Percentiles rank a stretch among this genome's conserved stretches.
These are phyloP conservation scores for Didymella pinodella DNA, from an alignment of 2,329 filamentous ascomycete species.

Conservation along the genomic window DNA sequence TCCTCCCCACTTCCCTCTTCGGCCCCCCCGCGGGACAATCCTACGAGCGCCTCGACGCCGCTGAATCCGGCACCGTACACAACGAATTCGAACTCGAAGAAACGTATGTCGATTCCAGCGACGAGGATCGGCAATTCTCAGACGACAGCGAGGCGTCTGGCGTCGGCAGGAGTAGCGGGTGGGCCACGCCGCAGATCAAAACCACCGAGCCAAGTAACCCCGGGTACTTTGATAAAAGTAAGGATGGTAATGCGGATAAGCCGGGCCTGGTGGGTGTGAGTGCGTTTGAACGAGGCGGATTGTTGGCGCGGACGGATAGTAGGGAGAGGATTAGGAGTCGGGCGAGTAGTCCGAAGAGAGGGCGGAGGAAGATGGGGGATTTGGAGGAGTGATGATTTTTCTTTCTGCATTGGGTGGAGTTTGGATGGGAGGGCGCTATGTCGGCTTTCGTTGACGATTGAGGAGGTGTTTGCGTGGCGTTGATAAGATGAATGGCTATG, in stretches of 20 bases:
- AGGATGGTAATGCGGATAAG: conserved; percentile 41
- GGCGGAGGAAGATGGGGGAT: conserved; percentile 26
- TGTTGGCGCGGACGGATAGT: conserved; percentile 85
- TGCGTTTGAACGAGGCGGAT: conserved; percentile 67
- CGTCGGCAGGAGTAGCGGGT: conserved; percentile 69
- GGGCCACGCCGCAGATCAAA: conserved; percentile 71
- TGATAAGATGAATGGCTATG: too few species aligned
- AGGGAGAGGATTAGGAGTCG: conserved; percentile 79
- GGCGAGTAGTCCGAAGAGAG: conserved; percentile 56
- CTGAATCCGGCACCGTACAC: conserved; percentile 77
- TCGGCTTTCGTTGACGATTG: background rate
- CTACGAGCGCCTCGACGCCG: conserved; percentile 76
- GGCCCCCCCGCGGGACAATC: conserved; percentile 53
- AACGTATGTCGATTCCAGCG: conserved; percentile 58
- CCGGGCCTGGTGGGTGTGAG: conserved; percentile 42
- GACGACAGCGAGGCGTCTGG: conserved; percentile 67
- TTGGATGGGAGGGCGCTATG: background rate
- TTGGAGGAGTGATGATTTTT: conserved; percentile 25
- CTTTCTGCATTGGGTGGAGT: background rate
- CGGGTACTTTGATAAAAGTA: conserved; percentile 29
- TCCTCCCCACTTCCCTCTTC: conserved; percentile 67
- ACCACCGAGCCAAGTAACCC: conserved; percentile 25
- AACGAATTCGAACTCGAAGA: conserved; percentile 75
- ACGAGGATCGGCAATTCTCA: conserved; percentile 63
- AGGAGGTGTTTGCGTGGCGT: too few species aligned